phyloP scores from a whole-genome alignment of 192 early-diverging fungal genomes.

The Coemansia sp. region DNA sequence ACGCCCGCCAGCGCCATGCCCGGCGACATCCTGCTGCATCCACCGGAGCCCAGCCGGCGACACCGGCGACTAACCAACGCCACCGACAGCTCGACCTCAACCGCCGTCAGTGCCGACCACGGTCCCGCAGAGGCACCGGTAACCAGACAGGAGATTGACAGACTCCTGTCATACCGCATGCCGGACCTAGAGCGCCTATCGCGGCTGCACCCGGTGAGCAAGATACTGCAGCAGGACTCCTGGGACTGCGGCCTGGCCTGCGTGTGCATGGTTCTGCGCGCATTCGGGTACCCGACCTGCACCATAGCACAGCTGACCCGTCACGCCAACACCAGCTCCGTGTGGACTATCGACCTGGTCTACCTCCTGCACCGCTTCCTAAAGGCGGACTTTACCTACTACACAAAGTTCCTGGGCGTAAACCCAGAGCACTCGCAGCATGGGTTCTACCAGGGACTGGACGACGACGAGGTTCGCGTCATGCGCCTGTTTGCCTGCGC shows the following conservation, averaged over 20 bases:
- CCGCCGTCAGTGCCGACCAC: slow-evolving; percentile 3
- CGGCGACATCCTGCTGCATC: slow-evolving; percentile 11
- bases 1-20: not conserved
- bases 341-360: slow-evolving; percentile 91
- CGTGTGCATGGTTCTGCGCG: slow-evolving; percentile 73
- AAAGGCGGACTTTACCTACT: slow-evolving; percentile 84
- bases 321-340: slow-evolving; percentile 59
- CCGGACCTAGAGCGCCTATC: slow-evolving; percentile 41
- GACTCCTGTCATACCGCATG: slow-evolving; percentile 31
- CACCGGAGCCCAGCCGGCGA: not conserved
- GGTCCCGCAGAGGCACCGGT: not conserved
- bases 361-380: slow-evolving; percentile 71
- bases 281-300: slow-evolving; percentile 57
- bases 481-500: slow-evolving; percentile 76
- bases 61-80: slow-evolving; percentile 6
- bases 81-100: slow-evolving; percentile 1
- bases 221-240: slow-evolving; percentile 46
- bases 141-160: slow-evolving; percentile 28
- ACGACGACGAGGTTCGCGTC: slow-evolving; percentile 71
- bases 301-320: slow-evolving; percentile 57
- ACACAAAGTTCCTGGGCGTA: slow-evolving; percentile 82
- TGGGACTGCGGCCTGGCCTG: slow-evolving; percentile 93
- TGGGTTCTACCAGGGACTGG: slow-evolving; percentile 70
- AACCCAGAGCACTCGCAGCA: slow-evolving; percentile 66
- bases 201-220: slow-evolving; percentile 49